These are phyloP conservation scores for Acaromyces ingoldii DNA, from an alignment of 1,284 basidiomycete genomes.

Conservation along the genomic window DNA sequence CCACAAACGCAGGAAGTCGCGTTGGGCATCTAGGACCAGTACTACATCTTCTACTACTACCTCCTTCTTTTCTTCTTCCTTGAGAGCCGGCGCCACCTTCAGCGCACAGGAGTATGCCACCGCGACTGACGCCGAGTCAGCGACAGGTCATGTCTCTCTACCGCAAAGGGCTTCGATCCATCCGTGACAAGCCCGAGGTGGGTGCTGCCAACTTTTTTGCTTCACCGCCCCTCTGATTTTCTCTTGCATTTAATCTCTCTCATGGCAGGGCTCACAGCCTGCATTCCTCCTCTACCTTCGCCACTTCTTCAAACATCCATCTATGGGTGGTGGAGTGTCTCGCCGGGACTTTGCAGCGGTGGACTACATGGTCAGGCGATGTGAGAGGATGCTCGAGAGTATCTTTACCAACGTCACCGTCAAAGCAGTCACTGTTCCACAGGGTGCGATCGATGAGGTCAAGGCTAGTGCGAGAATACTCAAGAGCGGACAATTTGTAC, in stretches of 20 bases:
- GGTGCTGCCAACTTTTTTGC: slow-evolving; percentile 2
- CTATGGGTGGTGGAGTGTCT: slow-evolving; percentile 35
- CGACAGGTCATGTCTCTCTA: slow-evolving; percentile 38
- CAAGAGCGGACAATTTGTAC: too few relatives aligned
- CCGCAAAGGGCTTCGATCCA: slow-evolving; percentile 34
- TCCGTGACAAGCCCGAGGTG: slow-evolving; percentile 42
- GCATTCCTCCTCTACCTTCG: slow-evolving; percentile 47
- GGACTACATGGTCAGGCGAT: slow-evolving; percentile 47
- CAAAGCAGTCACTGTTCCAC: too few relatives aligned
- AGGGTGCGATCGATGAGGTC: too few relatives aligned
- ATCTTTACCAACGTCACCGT: too few relatives aligned
- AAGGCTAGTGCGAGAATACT: too few relatives aligned
- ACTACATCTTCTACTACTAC: too few relatives aligned
- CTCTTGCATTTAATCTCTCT: background rate
- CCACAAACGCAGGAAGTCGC: too few relatives aligned
- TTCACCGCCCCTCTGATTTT: background rate
- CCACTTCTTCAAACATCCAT: slow-evolving; percentile 46
- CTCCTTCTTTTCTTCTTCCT: too few relatives aligned
- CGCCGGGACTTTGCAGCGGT: slow-evolving; percentile 44
- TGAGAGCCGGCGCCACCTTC: too few relatives aligned
- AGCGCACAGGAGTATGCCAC: too few relatives aligned
- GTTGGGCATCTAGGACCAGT: too few relatives aligned
- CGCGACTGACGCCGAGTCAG: slow-evolving; percentile 27
- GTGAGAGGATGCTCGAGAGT: too few relatives aligned
- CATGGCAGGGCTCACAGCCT: slow-evolving; percentile 28